Evolutionary conservation across 2,329 filamentous ascomycete genomes (phyloP), one percentile per base, ranked within the genome.

Genomic region (Exophiala alcalophila): DNA sequence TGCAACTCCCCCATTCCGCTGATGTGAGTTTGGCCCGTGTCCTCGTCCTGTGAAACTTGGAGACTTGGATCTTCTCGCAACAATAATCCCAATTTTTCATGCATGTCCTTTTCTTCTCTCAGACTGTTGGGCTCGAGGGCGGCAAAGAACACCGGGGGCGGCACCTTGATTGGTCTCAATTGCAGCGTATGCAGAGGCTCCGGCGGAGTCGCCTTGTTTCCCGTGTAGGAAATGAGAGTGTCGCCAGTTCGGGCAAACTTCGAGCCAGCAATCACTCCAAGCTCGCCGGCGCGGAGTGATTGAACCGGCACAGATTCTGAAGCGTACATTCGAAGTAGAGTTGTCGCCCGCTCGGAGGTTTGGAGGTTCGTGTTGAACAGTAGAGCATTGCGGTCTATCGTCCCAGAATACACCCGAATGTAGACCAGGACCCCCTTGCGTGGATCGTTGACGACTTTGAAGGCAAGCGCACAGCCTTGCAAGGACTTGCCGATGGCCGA

Each of bases 1-100:
- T 98, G 92, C 19, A 98, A 76, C 58, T 94, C 88, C 5, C 92
- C 92, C 92, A 98, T 97, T 3, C 92, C 92, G 39, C 90, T 90
- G 0, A 98, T 74, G 21, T 94, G 83, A 32, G 92, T 96, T 59
- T 95, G 89, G 2, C 92, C 92, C 1, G 87, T 90, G 62, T 96
- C 92, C 49, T 91, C 81, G 57, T 97, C 87, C 20, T 86, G 73
- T 24, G 76, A 85, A 61, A 94, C 86, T 43, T 92, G 80, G 15
- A 98, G 71, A 63, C 89, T 96, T 0, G 92, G 92, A 57, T 98
- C 92, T 68, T 98, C 92, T 55, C 92, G 76, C 0, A 94, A 78
- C 4, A 95, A 76, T 34, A 92, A 78, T 4, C 80, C 77, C 4
- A 98, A 70, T 1, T 84, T 83, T 4, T 84, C 79, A 42, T 86